Evolutionary conservation across 441 rosid species (phyloP).

Genomic region (Croton setiger): DNA sequence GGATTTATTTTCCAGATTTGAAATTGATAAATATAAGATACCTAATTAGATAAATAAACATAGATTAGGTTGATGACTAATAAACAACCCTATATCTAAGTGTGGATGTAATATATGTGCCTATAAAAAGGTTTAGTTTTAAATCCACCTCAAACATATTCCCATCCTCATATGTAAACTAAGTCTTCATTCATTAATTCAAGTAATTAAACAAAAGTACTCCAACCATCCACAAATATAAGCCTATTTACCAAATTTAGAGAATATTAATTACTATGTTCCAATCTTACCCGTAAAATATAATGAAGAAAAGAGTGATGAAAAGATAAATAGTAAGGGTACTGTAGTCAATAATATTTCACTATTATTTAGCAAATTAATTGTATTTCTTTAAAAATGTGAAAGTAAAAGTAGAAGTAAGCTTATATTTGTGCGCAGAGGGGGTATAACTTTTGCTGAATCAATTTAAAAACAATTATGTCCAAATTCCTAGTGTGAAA

Average conservation of each 20-base stretch:
- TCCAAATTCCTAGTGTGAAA: neutral
- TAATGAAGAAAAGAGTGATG: too few species aligned
- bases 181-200: neutral
- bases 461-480: neutral
- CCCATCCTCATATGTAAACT: neutral
- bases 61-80: neutral
- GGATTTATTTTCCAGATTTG: neutral
- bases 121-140: neutral
- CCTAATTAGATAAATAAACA: neutral
- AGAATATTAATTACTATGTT: too few species aligned
- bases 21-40: neutral
- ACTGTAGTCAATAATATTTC: too few species aligned
- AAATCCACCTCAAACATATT: neutral
- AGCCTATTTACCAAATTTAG: too few species aligned
- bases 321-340: too few species aligned
- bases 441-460: neutral
- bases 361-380: too few species aligned
- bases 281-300: too few species aligned
- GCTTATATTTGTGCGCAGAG: too few species aligned
- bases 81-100: neutral
- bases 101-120: neutral
- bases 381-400: too few species aligned
- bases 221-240: too few species aligned
- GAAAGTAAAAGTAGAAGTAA: too few species aligned
- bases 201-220: neutral